phyloP scores from a whole-genome alignment of 208 protist species.

The Trypanosoma theileri region DNA sequence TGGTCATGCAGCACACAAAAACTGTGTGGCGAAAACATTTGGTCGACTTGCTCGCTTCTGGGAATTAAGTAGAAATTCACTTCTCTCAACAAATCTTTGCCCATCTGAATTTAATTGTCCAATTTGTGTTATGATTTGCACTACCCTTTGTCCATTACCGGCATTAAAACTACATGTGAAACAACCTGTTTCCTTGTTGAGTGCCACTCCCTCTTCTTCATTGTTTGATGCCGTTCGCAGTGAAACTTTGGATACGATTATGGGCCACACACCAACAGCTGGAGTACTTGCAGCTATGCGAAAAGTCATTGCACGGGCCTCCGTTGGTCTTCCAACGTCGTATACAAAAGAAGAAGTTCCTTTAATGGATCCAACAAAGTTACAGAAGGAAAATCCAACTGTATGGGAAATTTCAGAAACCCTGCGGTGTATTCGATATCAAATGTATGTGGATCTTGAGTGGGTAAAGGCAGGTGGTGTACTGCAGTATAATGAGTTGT shows the following conservation, averaged over 20 bases:
- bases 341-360: slow-evolving; percentile 19
- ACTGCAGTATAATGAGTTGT: slow-evolving; percentile 51
- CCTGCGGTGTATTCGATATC: slow-evolving; percentile 45
- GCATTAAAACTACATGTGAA: slow-evolving; percentile 16
- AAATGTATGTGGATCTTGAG: slow-evolving; percentile 52
- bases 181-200: no score
- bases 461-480: slow-evolving; percentile 49
- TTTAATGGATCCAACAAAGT: slow-evolving; percentile 30
- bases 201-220: neutral
- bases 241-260: slow-evolving; percentile 5
- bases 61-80: slow-evolving; percentile 8
- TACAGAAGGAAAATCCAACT: slow-evolving; percentile 37
- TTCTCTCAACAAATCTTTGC: slow-evolving; percentile 16
- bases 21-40: slow-evolving; percentile 57
- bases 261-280: neutral
- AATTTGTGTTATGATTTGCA: slow-evolving; percentile 68
- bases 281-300: slow-evolving; percentile 32
- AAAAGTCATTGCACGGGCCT: slow-evolving; percentile 40
- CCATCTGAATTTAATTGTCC: slow-evolving; percentile 68
- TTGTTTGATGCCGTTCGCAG: slow-evolving; percentile 22
- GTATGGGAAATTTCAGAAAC: slow-evolving; percentile 60
- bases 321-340: slow-evolving; percentile 38
- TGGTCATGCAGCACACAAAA: slow-evolving; percentile 68
- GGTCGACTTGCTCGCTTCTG: slow-evolving; percentile 41
- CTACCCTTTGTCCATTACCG: slow-evolving; percentile 56